Evolutionary conservation across 331 rosid species (phyloP), one percentile per base, ranked within the genome.

Genomic region (Pyrus hybrid): DNA sequence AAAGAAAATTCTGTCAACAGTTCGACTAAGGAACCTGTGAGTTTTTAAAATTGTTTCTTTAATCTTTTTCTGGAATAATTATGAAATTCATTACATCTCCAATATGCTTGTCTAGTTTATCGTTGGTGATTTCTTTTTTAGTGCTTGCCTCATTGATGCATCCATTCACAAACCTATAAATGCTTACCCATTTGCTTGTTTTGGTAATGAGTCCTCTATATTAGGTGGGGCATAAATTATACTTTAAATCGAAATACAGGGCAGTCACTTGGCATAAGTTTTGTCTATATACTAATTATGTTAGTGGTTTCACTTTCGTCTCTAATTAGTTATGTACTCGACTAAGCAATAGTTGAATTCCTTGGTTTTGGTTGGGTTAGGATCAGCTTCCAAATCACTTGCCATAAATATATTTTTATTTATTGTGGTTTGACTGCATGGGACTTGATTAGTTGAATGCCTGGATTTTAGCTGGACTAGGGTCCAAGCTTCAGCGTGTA

Each of bases 21-120:
- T 77, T 84, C 80, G 23, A 79, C 75, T 66, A 78, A 69, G 65
- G 91, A 85, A 78, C 61, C 41, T 80, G 97, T 92, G 82, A 85
- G 99, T 83, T 77, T 51, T 80, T 47, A 30, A 25, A 54, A 33
- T 22, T 22, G 8, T 29, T 23, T 72, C 53, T 35, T 35, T 35
- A 32, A 12, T 26, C 4, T 53, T 14, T 54, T 26, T 25, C 18
- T 6, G 2, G 18, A 47, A 63, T 25, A 62, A 9, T 7, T 9
- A n/a, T 58, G 18, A 73, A 29, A 72, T 69, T 8, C 43, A 68
- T 70, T 76, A 17, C 32, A 41, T 63, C 20, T 43, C n/a, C 23
- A 32, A 32, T 41, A 2, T 63, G 28, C 41, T 63, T 47, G 45
- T 57, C 69, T 72, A 58, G 67, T 71, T n/a, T 13, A 53, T 43